phyloP scores from a whole-genome alignment of 208 protist genomes.

The Sergeia podlipaevii region DNA sequence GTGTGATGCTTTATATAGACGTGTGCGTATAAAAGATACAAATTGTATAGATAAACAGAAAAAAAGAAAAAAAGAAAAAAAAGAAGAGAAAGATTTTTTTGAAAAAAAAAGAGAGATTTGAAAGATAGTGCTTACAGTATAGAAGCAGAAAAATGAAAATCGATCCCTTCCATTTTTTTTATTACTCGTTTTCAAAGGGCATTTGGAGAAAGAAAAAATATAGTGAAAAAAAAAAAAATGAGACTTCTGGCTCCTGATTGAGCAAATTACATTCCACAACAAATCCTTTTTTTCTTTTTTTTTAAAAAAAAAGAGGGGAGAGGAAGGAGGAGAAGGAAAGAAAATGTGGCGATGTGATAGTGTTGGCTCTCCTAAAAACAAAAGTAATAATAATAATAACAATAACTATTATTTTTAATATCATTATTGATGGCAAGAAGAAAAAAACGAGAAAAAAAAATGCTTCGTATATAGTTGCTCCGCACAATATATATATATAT shows the following conservation, averaged over 20 bases:
- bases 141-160: not conserved
- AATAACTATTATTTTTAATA: too few relatives aligned
- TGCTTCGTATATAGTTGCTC: too few relatives aligned
- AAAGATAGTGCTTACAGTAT: too few relatives aligned
- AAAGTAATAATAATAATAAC: too few relatives aligned
- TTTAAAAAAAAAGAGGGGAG: not conserved
- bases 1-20: not conserved
- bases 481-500: too few relatives aligned
- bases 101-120: slow-evolving; percentile 4
- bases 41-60: not conserved
- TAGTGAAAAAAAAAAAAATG: slow-evolving; percentile 3
- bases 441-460: too few relatives aligned
- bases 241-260: too few relatives aligned
- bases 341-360: too few relatives aligned
- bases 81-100: slow-evolving; percentile 3
- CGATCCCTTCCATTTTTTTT: slow-evolving; percentile 1
- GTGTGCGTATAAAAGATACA: not conserved
- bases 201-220: not conserved
- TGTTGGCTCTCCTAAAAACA: too few relatives aligned
- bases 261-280: too few relatives aligned
- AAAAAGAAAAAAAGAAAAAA: not conserved
- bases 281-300: slow-evolving; percentile 2
- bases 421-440: too few relatives aligned
- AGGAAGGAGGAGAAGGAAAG: too few relatives aligned
- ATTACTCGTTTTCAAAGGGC: not conserved